Percentiles rank a stretch among this genome's conserved stretches.
These are phyloP conservation scores for Stephanodiscus triporus DNA, from an alignment of 108 stramenopile species.

Conservation along the genomic window DNA sequence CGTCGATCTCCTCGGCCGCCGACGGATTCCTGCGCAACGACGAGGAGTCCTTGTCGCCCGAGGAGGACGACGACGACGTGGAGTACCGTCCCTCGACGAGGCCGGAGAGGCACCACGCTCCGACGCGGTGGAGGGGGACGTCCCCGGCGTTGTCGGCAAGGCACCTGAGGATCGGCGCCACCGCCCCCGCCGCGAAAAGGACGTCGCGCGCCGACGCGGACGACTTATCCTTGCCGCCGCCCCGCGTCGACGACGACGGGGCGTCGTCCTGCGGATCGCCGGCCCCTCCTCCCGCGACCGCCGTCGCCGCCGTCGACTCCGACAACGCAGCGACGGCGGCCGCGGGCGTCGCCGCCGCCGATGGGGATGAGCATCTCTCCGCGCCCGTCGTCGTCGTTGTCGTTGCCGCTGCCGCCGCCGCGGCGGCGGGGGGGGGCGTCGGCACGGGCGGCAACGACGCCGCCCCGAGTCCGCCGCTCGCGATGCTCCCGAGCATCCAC, in stretches of 20 bases:
- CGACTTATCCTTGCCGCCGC: conserved; percentile 16
- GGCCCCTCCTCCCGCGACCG: background rate
- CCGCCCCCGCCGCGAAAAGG: conserved; percentile 80
- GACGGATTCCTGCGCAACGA: conserved; percentile 47
- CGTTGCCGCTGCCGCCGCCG: background rate
- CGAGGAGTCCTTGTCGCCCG: conserved; percentile 23
- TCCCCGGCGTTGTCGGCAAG: conserved; percentile 66
- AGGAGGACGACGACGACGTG: conserved; percentile 13
- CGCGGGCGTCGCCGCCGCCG: background rate
- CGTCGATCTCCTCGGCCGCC: conserved; percentile 80
- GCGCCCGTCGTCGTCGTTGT: background rate
- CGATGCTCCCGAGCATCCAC: conserved; percentile 88
- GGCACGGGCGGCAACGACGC: conserved; percentile 3
- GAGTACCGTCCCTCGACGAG: conserved; percentile 63
- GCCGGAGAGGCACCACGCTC: conserved; percentile 80
- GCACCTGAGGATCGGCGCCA: conserved; percentile 72
- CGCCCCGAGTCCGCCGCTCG: conserved; percentile 63
- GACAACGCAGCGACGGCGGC: conserved; percentile 3
- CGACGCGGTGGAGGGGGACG: conserved; percentile 75
- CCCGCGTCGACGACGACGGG: background rate
- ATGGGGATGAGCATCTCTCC: background rate
- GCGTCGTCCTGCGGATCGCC: background rate
- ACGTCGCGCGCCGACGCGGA: conserved; percentile 75
- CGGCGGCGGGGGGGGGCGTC: conserved; percentile 11
- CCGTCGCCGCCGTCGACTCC: background rate